phyloP scores from a whole-genome alignment of 148 eudicot species.

The Polygonum maritimum region DNA sequence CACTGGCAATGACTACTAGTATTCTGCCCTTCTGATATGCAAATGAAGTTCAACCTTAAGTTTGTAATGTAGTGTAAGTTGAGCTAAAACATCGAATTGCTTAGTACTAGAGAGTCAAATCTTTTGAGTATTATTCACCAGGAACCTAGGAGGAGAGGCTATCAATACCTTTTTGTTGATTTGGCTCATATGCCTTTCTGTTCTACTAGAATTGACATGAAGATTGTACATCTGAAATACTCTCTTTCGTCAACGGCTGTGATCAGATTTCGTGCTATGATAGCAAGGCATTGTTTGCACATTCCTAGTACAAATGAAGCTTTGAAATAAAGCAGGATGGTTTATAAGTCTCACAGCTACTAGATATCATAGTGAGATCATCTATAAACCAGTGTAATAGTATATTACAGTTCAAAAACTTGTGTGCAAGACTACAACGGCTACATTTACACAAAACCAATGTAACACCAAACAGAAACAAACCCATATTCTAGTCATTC shows the following conservation, averaged over 20 bases:
- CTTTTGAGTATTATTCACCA: neutral
- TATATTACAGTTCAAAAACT: neutral
- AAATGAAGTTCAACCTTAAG: neutral
- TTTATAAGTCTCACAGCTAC: neutral
- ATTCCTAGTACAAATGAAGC: neutral
- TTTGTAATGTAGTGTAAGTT: conserved; percentile 1
- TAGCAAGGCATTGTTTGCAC: neutral
- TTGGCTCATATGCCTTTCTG: neutral
- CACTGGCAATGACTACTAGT: neutral
- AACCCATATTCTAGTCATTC: neutral
- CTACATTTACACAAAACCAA: conserved; percentile 7
- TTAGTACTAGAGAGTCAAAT: neutral
- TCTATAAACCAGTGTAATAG: neutral
- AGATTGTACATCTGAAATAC: neutral
- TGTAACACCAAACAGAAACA: neutral
- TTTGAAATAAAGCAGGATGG: neutral
- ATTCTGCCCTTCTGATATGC: neutral
- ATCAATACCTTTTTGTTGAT: neutral
- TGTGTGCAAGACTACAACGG: neutral
- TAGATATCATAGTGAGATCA: neutral
- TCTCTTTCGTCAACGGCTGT: neutral
- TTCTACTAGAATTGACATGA: neutral
- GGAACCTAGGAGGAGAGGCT: neutral
- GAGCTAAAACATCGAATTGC: neutral
- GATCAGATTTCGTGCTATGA: neutral